These are phyloP conservation scores for Usnea hakonensis DNA, from an alignment of 495 filamentous ascomycete genomes.

Conservation along the genomic window DNA sequence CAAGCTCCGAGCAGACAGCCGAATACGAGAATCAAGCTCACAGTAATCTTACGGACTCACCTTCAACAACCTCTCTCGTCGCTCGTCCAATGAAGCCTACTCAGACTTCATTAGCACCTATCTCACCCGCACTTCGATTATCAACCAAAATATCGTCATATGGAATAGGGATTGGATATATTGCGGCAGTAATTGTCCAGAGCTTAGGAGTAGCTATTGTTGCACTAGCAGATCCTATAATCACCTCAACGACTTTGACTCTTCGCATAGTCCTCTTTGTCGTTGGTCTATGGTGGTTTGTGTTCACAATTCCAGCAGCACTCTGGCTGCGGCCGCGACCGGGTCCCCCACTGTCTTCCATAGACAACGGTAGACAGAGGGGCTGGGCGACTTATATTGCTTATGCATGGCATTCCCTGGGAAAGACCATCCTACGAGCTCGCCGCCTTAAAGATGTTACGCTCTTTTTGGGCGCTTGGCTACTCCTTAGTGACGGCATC, in stretches of 20 bases:
- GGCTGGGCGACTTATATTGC: constrained; percentile 57
- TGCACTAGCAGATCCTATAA: constrained; percentile 52
- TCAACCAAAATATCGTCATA: constrained; percentile 81
- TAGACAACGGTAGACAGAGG: constrained; percentile 34
- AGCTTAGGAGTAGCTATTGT: constrained; percentile 67
- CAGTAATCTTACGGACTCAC: constrained; percentile 39
- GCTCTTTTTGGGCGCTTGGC: constrained; percentile 87
- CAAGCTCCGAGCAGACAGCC: constrained; percentile 16
- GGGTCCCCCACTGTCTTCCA: constrained; percentile 60
- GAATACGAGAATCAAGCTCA: constrained; percentile 11
- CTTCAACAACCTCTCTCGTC: constrained; percentile 22
- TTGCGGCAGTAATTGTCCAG: constrained; percentile 73
- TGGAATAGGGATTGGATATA: constrained; percentile 87
- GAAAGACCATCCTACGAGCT: constrained; percentile 68
- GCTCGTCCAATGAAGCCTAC: neutral
- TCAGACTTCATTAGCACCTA: constrained; percentile 1
- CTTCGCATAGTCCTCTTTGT: constrained; percentile 77
- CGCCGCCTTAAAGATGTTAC: constrained; percentile 75
- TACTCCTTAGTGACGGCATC: constrained; percentile 86
- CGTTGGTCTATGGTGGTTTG: constrained; percentile 90
- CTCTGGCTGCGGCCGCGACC: constrained; percentile 87
- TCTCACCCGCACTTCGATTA: constrained; percentile 60
- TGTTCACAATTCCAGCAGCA: constrained; percentile 82
- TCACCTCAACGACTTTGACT: constrained; percentile 67
- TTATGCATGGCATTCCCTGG: constrained; percentile 80